phyloP scores from a whole-genome alignment of 2,329 filamentous ascomycete species.

The Huntiella bhutanensis region DNA sequence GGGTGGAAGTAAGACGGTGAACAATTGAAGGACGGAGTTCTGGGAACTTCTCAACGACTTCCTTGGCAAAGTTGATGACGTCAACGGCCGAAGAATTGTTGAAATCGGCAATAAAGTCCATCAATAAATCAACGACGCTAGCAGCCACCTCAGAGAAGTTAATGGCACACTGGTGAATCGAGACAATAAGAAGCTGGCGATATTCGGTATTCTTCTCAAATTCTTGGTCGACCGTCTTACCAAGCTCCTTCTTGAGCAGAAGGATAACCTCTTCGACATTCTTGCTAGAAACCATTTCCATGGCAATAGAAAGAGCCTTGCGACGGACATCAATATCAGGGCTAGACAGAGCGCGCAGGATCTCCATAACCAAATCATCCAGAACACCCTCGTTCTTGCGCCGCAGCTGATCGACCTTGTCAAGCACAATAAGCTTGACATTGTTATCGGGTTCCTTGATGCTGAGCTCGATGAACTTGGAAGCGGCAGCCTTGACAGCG shows the following conservation, averaged over 20 bases:
- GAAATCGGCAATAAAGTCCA: slow-evolving; percentile 98
- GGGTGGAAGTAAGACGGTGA: slow-evolving; percentile 68
- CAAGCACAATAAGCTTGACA: slow-evolving; percentile 93
- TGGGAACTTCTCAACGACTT: slow-evolving; percentile 96
- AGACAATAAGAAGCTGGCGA: slow-evolving; percentile 83
- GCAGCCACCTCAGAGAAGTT: slow-evolving; percentile 97
- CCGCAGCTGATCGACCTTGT: slow-evolving; percentile 74
- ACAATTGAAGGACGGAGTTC: slow-evolving; percentile 75
- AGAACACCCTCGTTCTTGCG: slow-evolving; percentile 79
- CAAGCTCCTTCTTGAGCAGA: slow-evolving; percentile 88
- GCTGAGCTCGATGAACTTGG: slow-evolving; percentile 89
- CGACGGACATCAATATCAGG: slow-evolving; percentile 88
- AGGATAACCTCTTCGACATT: slow-evolving; percentile 96
- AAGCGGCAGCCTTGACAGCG: slow-evolving; percentile 86
- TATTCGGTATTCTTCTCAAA: slow-evolving; percentile 98
- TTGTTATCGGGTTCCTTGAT: slow-evolving; percentile 99
- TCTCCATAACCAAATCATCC: slow-evolving; percentile 92
- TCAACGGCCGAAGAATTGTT: slow-evolving; percentile 94
- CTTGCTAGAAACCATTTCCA: slow-evolving; percentile 98
- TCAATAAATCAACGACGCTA: slow-evolving; percentile 86
- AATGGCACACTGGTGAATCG: slow-evolving; percentile 96
- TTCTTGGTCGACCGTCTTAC: slow-evolving; percentile 94
- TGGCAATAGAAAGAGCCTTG: slow-evolving; percentile 73
- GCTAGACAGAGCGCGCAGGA: slow-evolving; percentile 81
- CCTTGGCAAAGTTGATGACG: slow-evolving; percentile 96